These are phyloP conservation scores for Begonia fuchsioides DNA, from an alignment of 306 rosid species.

Conservation along the genomic window DNA sequence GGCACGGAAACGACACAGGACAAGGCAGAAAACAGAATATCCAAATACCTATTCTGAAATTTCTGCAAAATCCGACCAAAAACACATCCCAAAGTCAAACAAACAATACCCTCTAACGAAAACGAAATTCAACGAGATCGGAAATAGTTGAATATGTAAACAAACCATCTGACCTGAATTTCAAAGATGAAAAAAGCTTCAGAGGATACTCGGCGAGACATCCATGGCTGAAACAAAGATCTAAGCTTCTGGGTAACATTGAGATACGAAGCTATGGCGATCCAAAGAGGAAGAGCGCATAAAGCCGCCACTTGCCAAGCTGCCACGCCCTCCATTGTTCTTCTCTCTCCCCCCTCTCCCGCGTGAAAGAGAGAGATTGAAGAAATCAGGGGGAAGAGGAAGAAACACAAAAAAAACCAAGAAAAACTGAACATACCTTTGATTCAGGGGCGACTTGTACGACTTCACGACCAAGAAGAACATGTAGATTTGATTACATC, in stretches of 20 bases:
- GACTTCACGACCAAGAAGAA: background rate
- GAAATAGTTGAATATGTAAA: too few species aligned
- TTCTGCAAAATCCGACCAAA: constrained; percentile 26
- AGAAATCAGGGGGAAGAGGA: constrained; percentile 4
- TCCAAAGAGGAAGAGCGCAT: constrained; percentile 49
- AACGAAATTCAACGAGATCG: background rate
- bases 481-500: background rate
- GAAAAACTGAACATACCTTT: background rate
- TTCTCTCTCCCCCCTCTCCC: constrained; percentile 6
- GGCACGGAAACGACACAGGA: constrained; percentile 88
- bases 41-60: constrained; percentile 40
- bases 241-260: constrained; percentile 54
- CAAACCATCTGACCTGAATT: constrained; percentile 54
- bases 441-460: background rate
- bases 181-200: constrained; percentile 43
- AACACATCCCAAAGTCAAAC: too few species aligned
- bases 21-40: constrained; percentile 56
- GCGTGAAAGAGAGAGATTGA: constrained; percentile 11
- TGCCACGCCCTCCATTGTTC: constrained; percentile 40
- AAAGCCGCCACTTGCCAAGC: constrained; percentile 61
- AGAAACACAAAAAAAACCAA: background rate
- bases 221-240: constrained; percentile 71
- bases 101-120: background rate
- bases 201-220: constrained; percentile 32
- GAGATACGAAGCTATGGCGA: constrained; percentile 42